These are phyloP conservation scores for Asclepias syriaca DNA, from an alignment of 257 asterid genomes.

Conservation along the genomic window DNA sequence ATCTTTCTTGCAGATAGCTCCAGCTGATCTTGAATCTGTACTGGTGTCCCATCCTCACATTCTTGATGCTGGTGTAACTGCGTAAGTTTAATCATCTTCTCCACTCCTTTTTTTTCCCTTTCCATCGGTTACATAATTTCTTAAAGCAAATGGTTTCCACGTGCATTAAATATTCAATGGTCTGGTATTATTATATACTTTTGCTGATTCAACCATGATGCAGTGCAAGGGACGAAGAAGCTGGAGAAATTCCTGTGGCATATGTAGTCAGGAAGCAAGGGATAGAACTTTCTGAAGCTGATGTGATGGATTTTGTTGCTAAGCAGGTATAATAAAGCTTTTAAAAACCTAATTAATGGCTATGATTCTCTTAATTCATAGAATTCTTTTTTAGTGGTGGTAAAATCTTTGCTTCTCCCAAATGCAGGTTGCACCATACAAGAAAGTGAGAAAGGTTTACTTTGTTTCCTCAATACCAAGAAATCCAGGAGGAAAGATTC, in stretches of 20 bases:
- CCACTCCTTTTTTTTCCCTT: not conserved
- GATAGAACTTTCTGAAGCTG: constrained; percentile 40
- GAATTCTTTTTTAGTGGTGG: no score
- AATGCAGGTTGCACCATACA: constrained; percentile 75
- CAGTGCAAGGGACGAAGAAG: constrained; percentile 65
- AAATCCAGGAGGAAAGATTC: constrained; percentile 64
- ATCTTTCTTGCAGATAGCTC: constrained; percentile 58
- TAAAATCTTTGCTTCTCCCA: not conserved
- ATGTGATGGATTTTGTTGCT: constrained; percentile 52
- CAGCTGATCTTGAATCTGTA: constrained; percentile 80
- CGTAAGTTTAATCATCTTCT: constrained; percentile 33
- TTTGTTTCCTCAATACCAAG: constrained; percentile 49
- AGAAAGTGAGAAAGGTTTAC: constrained; percentile 68
- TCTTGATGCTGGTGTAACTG: constrained; percentile 68
- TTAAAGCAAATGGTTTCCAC: not conserved
- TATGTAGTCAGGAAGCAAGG: constrained; percentile 57
- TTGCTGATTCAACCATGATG: not conserved
- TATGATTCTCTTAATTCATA: not conserved
- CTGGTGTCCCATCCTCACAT: constrained; percentile 60
- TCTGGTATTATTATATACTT: not conserved
- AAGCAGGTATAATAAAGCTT: constrained; percentile 42
- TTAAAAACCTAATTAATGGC: not conserved
- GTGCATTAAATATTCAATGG: no score
- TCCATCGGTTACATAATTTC: not conserved
- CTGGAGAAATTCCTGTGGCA: constrained; percentile 90